phyloP scores from a whole-genome alignment of 2,329 filamentous ascomycete genomes.

The Colletotrichum filicis region DNA sequence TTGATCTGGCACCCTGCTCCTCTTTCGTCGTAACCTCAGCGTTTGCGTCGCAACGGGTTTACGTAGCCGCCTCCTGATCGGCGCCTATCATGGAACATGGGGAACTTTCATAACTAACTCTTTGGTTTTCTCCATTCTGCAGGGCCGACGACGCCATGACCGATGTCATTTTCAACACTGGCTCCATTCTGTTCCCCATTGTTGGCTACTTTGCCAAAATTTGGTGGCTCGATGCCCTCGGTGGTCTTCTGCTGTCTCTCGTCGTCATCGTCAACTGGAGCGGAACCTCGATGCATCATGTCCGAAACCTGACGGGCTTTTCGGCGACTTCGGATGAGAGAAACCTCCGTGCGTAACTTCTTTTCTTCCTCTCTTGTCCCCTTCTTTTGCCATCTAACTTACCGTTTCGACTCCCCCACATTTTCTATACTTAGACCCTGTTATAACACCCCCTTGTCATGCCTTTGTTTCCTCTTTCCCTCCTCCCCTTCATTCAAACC shows the following conservation, averaged over 20 bases:
- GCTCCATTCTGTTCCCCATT: conserved; percentile 88
- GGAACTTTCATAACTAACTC: conserved; percentile 33
- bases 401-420: conserved; percentile 16
- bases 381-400: background rate
- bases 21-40: background rate
- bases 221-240: conserved; percentile 87
- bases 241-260: conserved; percentile 80
- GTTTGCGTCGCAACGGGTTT: conserved; percentile 15
- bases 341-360: conserved; percentile 66
- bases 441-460: background rate
- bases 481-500: background rate
- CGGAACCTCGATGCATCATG: conserved; percentile 78
- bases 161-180: conserved; percentile 90
- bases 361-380: background rate
- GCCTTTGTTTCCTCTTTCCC: background rate
- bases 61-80: conserved; percentile 13
- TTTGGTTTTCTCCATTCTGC: background rate
- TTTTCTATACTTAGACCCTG: conserved; percentile 17
- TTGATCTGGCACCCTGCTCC: conserved; percentile 34
- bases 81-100: conserved; percentile 40
- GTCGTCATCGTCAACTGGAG: conserved; percentile 87
- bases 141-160: conserved; percentile 67
- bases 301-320: conserved; percentile 83
- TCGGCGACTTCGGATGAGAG: conserved; percentile 83
- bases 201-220: conserved; percentile 79